Base-by-base conservation (phyloP, 2,329 filamentous ascomycete genomes). In the Fusarium pseudoanthophilum region DNA sequence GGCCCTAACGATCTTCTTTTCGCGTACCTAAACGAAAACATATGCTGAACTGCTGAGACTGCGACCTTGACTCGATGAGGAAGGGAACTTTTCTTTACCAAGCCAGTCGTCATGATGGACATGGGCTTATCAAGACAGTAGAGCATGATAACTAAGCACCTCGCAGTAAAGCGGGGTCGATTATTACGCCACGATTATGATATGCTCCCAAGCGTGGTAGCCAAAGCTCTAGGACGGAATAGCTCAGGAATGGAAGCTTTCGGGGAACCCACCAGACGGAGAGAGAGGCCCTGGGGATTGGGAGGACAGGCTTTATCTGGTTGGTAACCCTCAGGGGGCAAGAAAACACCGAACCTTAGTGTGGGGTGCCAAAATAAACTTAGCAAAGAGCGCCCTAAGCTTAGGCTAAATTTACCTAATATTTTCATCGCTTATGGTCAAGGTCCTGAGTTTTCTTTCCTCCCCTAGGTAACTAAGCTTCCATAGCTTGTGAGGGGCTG, bases 101-200 rank as follows among this genome's bases (percentile, higher is more conserved):
- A 74, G 68, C 36, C 39, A 51, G 36, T 57, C 58, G 67, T 69
- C 72, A 74, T 72, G 68, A 59, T 66, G 37, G 36, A 55, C 63
- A 37, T 58, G n/a, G 32, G 71, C 72, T 75, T 74, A 74, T 75
- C 67, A 74, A 77, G 67, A 69, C 56, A 57, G 39, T 30, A 49
- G 39, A 36, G 26, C 34, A 34, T 51, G 61, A 51, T 72, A 65
- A 66, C 75, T 77, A 77, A 75, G 66, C 69, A 46, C 34, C 66
- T 46, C 51, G 60, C 63, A 74, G 67, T 43, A 70, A 75, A 77
- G 75, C 68, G 75, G 75, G 75, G 72, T 52, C 46, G n/a, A 59
- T 26, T 48, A 74, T 77, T 77, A 77, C 75, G 75, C 67, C 66
- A 76, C 67, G 64, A 77, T 77, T 78, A 74, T 78, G 74, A 62